Percentiles rank a stretch among this genome's conserved stretches.
Conservation (phyloP, 257 asterid genomes). For the Ophiorrhiza pumila region DNA sequence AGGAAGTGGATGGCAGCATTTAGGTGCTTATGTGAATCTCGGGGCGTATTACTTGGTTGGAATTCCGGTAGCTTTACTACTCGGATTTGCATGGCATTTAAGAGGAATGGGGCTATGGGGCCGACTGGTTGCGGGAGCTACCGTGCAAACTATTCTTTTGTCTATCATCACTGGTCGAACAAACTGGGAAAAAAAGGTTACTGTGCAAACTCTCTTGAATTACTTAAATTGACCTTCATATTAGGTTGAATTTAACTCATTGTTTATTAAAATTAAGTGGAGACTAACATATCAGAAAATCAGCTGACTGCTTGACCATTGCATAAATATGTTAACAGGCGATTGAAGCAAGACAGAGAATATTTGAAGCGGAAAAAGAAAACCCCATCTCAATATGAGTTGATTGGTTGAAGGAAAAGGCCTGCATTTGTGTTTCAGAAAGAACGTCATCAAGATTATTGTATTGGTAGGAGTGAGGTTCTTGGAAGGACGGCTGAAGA, state of each 20-base stretch:
- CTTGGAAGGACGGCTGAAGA: background rate
- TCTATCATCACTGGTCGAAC: constrained; percentile 51
- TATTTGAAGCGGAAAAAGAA: constrained; percentile 25
- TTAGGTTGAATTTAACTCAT: background rate
- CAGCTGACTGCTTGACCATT: background rate
- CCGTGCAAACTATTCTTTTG: constrained; percentile 46
- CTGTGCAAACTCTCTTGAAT: background rate
- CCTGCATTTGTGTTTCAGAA: background rate
- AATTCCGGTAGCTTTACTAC: constrained; percentile 55
- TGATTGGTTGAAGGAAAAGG: constrained; percentile 4
- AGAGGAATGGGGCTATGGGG: constrained; percentile 69
- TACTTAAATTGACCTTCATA: background rate
- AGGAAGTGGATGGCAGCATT: constrained; percentile 86
- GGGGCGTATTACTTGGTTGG: constrained; percentile 78
- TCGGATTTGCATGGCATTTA: constrained; percentile 59
- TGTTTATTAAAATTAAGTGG: background rate
- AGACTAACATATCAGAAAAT: background rate
- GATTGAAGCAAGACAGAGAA: constrained; percentile 40
- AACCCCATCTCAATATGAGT: constrained; percentile 13
- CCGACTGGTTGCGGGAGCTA: constrained; percentile 64
- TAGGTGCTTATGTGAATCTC: constrained; percentile 81
- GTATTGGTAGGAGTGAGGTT: background rate
- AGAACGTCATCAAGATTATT: background rate
- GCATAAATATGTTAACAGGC: constrained; percentile 36
- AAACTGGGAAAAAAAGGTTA: constrained; percentile 74